These are phyloP conservation scores for Pelagomonas calceolata DNA, from an alignment of 108 stramenopile genomes.

Conservation along the genomic window DNA sequence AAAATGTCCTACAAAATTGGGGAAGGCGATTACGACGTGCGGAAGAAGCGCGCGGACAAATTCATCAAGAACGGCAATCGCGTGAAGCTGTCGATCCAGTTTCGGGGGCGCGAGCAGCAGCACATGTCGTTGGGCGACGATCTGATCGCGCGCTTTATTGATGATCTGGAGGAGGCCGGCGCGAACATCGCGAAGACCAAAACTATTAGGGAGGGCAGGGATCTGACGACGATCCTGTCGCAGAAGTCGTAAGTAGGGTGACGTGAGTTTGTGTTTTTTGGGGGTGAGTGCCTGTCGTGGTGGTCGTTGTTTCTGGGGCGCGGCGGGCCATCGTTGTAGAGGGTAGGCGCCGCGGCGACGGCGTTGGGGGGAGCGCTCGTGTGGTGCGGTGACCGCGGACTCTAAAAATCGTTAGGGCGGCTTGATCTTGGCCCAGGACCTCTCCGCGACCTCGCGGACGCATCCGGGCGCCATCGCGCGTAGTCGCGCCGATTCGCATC, in stretches of 20 bases:
- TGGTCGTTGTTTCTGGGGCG: no score
- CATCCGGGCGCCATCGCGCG: no score
- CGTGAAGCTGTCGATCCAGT: constrained; percentile 63
- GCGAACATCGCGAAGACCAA: background rate
- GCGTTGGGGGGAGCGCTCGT: no score
- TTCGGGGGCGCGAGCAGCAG: constrained; percentile 32
- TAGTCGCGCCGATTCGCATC: no score
- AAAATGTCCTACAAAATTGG: constrained; percentile 95
- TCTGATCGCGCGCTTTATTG: background rate
- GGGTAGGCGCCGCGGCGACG: no score
- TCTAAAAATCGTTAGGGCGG: no score
- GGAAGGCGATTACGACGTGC: constrained; percentile 80
- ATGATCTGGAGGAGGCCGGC: background rate
- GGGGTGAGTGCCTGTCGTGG: no score
- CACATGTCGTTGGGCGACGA: constrained; percentile 15
- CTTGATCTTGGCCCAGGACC: no score
- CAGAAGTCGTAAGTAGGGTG: background rate
- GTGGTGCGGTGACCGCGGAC: no score
- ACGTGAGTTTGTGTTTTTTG: background rate
- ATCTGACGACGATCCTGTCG: background rate
- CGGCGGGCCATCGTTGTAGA: no score
- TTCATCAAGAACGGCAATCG: constrained; percentile 73
- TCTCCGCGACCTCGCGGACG: no score
- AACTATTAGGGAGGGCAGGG: background rate
- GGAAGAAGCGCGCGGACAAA: constrained; percentile 67